Conservation (phyloP, 345 rosid genomes). For the Eucalyptus shirleyi region DNA sequence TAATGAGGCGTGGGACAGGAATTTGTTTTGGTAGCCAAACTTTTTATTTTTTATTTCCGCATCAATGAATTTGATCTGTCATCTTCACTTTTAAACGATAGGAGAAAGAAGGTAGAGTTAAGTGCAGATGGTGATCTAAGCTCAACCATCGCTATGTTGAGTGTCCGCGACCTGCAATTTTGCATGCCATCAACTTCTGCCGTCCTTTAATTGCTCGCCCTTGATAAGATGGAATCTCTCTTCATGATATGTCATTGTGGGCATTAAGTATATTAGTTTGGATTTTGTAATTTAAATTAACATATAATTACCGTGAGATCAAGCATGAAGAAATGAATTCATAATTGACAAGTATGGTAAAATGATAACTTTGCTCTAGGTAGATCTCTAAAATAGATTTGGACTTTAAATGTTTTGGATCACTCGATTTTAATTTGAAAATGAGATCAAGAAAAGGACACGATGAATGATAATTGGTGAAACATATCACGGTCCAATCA, state of each 20-base stretch:
- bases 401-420: not conserved
- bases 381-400: not conserved
- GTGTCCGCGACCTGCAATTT: not conserved
- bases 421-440: not conserved
- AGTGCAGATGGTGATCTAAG: not conserved
- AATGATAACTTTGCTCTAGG: not conserved
- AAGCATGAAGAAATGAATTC: not conserved
- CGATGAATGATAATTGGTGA: accelerated
- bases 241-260: not conserved
- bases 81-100: not conserved
- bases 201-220: not conserved
- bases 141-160: not conserved
- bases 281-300: not conserved
- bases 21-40: not conserved
- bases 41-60: not conserved
- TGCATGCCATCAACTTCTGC: not conserved
- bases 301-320: not conserved
- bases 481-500: not conserved
- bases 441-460: not conserved
- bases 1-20: not conserved
- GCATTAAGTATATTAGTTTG: not conserved
- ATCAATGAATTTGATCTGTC: not conserved
- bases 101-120: not conserved
- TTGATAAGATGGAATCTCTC: not conserved
- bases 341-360: not conserved